phyloP scores from a whole-genome alignment of 495 filamentous ascomycete species.

The Penicillium canariense region DNA sequence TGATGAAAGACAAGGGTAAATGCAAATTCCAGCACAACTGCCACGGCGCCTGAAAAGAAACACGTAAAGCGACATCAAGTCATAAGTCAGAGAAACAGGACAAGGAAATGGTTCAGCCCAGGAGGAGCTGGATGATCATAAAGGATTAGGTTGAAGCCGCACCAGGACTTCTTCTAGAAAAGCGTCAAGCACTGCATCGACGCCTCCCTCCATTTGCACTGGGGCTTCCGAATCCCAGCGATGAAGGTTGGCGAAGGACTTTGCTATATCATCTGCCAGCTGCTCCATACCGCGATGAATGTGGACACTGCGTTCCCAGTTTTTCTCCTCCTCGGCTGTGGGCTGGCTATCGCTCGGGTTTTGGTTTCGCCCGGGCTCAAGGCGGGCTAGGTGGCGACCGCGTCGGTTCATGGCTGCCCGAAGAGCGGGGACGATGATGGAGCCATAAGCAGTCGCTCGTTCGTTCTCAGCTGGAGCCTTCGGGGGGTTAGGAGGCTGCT shows the following conservation, averaged over 20 bases:
- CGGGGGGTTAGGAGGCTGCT: neutral
- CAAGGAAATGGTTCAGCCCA: neutral
- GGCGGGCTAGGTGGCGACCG: constrained; percentile 33
- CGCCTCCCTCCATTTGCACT: constrained; percentile 88
- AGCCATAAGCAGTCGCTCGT: constrained; percentile 19
- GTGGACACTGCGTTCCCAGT: constrained; percentile 56
- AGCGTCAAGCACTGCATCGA: constrained; percentile 82
- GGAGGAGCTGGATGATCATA: neutral
- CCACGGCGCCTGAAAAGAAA: neutral
- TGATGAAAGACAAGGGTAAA: neutral
- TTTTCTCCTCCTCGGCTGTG: constrained; percentile 33
- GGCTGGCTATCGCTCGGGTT: constrained; percentile 7
- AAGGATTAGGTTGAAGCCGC: constrained; percentile 61
- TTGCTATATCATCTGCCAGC: constrained; percentile 70
- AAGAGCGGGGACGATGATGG: constrained; percentile 87
- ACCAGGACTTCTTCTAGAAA: constrained; percentile 95
- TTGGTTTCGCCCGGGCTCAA: constrained; percentile 18
- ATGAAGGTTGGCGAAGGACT: constrained; percentile 83
- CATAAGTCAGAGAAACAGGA: neutral
- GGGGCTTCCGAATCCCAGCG: constrained; percentile 75
- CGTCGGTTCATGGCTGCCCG: constrained; percentile 83
- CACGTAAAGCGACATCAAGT: neutral
- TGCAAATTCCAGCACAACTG: neutral
- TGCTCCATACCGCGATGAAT: constrained; percentile 79
- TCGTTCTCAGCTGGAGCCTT: constrained; percentile 13